A percentile compares a stretch with the other conserved stretches of the same genome.
Evolutionary conservation across 345 rosid species (phyloP).

Genomic region (Sisymbrium irio): DNA sequence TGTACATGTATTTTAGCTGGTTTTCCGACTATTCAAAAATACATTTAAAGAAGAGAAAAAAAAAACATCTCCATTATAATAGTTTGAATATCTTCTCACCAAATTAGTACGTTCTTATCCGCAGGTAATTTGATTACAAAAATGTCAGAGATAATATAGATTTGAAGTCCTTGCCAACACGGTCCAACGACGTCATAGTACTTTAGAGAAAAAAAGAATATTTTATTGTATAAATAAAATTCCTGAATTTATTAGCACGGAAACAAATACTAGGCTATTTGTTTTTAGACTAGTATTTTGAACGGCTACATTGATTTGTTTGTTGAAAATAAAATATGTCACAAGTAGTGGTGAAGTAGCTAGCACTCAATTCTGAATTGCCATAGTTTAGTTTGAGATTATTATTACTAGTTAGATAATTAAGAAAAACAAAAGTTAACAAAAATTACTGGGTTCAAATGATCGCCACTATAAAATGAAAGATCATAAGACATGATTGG

Average conservation of each 20-base stretch:
- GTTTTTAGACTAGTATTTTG: background rate
- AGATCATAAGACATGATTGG: slow-evolving; percentile 31
- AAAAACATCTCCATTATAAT: background rate
- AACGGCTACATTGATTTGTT: slow-evolving; percentile 8
- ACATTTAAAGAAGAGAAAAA: background rate
- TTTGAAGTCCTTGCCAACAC: background rate
- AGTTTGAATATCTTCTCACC: background rate
- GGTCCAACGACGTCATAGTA: slow-evolving; percentile 3
- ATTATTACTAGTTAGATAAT: background rate
- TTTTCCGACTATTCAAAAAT: slow-evolving; percentile 11
- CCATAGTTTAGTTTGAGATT: background rate
- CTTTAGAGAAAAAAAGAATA: background rate
- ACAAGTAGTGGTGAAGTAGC: background rate
- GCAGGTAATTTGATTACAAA: slow-evolving; percentile 16
- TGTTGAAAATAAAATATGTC: background rate
- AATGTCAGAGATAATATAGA: slow-evolving; percentile 1
- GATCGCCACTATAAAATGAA: slow-evolving; percentile 10
- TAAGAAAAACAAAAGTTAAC: background rate
- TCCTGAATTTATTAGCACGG: background rate
- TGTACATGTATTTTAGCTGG: slow-evolving; percentile 11
- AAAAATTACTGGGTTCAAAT: background rate
- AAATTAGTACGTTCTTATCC: slow-evolving; percentile 7
- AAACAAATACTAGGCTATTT: background rate
- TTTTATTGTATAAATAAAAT: no score
- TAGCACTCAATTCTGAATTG: background rate